A percentile compares a stretch with the other conserved stretches of the same genome.
These are phyloP conservation scores for Gaertneriomyces semiglobifer DNA, from an alignment of 192 early-diverging fungal genomes.

Conservation along the genomic window DNA sequence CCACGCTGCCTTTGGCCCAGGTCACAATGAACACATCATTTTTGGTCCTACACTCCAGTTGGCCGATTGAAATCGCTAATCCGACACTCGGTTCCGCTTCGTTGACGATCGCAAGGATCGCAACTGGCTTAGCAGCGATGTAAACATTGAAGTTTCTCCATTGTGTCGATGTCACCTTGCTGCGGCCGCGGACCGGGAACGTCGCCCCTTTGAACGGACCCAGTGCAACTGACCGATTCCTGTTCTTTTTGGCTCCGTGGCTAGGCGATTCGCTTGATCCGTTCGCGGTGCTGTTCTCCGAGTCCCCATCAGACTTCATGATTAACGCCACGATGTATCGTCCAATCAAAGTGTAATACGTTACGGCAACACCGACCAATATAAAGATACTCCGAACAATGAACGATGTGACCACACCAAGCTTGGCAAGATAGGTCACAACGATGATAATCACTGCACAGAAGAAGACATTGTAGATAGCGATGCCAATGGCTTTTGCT, in stretches of 20 bases:
- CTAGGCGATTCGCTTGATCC: neutral
- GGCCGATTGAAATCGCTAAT: slow-evolving; percentile 1
- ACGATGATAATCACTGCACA: slow-evolving; percentile 13
- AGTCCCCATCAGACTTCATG: neutral
- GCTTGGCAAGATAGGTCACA: slow-evolving; percentile 1
- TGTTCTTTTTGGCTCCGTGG: neutral
- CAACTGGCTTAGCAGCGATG: slow-evolving; percentile 5
- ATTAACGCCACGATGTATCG: slow-evolving; percentile 1
- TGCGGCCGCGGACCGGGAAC: slow-evolving; percentile 7
- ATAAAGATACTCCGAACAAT: slow-evolving; percentile 15
- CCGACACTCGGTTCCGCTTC: slow-evolving; percentile 5
- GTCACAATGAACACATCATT: slow-evolving; percentile 7
- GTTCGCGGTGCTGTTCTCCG: neutral
- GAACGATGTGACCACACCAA: neutral
- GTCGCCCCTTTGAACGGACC: neutral
- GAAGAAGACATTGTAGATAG: slow-evolving; percentile 32
- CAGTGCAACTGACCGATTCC: neutral
- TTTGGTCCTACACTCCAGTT: neutral
- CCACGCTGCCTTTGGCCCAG: slow-evolving; percentile 13
- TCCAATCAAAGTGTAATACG: slow-evolving; percentile 12
- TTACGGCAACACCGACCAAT: slow-evolving; percentile 4
- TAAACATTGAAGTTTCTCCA: slow-evolving; percentile 7
- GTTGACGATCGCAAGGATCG: neutral
- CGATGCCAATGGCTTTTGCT: slow-evolving; percentile 31
- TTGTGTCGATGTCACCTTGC: slow-evolving; percentile 4